Base-by-base conservation (phyloP, 768 basidiomycete genomes). In the Sarcomyxa edulis region DNA sequence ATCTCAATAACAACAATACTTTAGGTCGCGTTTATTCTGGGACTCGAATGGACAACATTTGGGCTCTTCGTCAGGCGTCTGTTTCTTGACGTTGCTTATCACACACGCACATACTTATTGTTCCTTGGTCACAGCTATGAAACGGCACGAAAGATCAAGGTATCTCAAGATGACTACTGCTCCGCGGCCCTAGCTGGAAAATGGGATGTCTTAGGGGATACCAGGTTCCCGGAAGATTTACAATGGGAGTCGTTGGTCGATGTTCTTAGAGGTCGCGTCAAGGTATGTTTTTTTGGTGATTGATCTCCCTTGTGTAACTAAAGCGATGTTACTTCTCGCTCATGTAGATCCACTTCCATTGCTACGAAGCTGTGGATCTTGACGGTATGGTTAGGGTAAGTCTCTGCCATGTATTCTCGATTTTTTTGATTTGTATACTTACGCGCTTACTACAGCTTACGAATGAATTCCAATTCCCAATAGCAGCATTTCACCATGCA, bases 391-490 rank as follows among this genome's bases (percentile, higher is more conserved):
- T 82, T 46, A 68, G 82, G 37, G 81, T 82, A 54, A 48, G 76
- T 60, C 6, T 18, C 16, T 16, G 18, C 3, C 3, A 8, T 43
- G 14, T n/a, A 19, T 31, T n/a, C n/a, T 32, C 26, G 5, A 7
- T 12, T 8, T 8, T 9, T 28, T 21, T 23, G 12, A 12, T 28
- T 9, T 21, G n/a, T 27, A 15, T 40, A 35, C n/a, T 34, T 35
- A 15, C 20, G 26, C 3, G 35, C 19, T 20, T 9, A 10, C 39
- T 33, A 11, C 35, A 92, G 77, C 70, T 95, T 33, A 79, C 88
- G 24, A 89, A 94, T 54, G 92, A 95, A 59, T 96, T 93, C 67
- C 64, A 88, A 49, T 91, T 90, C 52, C 72, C 78, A 2, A 68
- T 92, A 19, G 76, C 84, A 5, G 81, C 86, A 5, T 79, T 93